Evolutionary conservation across 2,329 filamentous ascomycete genomes (phyloP).

Genomic region (Anthostomella pinea): DNA sequence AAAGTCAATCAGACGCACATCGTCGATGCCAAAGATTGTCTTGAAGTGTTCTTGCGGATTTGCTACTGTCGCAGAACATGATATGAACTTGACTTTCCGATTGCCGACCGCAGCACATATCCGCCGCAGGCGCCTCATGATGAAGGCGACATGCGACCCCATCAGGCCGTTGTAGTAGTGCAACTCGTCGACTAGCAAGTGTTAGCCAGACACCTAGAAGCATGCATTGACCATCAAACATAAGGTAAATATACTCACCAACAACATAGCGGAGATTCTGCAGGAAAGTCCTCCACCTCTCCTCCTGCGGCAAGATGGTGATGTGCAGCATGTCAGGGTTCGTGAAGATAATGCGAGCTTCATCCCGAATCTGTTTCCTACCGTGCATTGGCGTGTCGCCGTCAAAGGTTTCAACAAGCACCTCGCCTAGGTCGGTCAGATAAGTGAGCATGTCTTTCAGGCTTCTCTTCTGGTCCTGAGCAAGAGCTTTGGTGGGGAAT

Average conservation of each 20-base stretch:
- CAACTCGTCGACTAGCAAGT: slow-evolving; percentile 81
- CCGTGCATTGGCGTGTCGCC: slow-evolving; percentile 85
- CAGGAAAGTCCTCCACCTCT: slow-evolving; percentile 83
- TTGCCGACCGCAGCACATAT: slow-evolving; percentile 92
- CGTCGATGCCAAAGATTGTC: slow-evolving; percentile 84
- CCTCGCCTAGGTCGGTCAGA: slow-evolving; percentile 72
- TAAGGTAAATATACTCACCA: slow-evolving; percentile 40
- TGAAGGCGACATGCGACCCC: slow-evolving; percentile 88
- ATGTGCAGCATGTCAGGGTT: slow-evolving; percentile 98
- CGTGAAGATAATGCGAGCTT: slow-evolving; percentile 91
- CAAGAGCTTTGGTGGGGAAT: slow-evolving; percentile 94
- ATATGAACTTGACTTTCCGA: slow-evolving; percentile 80
- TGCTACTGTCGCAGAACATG: slow-evolving; percentile 92
- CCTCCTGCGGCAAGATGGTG: slow-evolving; percentile 88
- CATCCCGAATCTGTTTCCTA: slow-evolving; percentile 77
- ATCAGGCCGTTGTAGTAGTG: slow-evolving; percentile 97
- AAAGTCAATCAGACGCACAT: slow-evolving; percentile 79
- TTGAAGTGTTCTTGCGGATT: slow-evolving; percentile 91
- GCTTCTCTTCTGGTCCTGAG: slow-evolving; percentile 89
- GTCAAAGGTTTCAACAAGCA: slow-evolving; percentile 89
- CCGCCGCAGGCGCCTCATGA: slow-evolving; percentile 84
- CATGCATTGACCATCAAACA: no score
- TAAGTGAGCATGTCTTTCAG: slow-evolving; percentile 80
- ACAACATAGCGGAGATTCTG: slow-evolving; percentile 89
- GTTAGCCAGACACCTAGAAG: no score